Percentiles rank a stretch among this genome's conserved stretches.
Conservation (phyloP, 2,329 filamentous ascomycete genomes). For the Aspergillus hortae region DNA sequence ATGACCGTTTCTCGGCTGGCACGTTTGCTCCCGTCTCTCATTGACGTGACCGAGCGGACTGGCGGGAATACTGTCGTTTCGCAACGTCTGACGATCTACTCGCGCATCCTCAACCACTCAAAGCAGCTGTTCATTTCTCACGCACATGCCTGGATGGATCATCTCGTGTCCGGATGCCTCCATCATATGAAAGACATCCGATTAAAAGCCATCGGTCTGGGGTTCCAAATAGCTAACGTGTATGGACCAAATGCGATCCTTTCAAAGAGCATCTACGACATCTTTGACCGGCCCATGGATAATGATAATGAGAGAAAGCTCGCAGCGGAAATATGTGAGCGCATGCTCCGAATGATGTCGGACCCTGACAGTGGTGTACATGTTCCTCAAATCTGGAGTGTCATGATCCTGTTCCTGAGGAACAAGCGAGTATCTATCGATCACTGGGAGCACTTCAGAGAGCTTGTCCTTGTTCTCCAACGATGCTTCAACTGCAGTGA, state of each 20-base stretch:
- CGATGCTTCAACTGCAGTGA: slow-evolving; percentile 80
- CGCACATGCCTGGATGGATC: slow-evolving; percentile 71
- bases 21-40: slow-evolving; percentile 66
- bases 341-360: slow-evolving; percentile 64
- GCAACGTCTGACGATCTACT: slow-evolving; percentile 74
- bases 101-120: slow-evolving; percentile 69
- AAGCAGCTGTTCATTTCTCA: slow-evolving; percentile 67
- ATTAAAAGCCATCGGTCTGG: slow-evolving; percentile 68
- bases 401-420: slow-evolving; percentile 73
- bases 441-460: slow-evolving; percentile 67
- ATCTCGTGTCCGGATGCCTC: slow-evolving; percentile 78
- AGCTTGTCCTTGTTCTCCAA: slow-evolving; percentile 77
- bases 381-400: slow-evolving; percentile 87
- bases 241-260: slow-evolving; percentile 68
- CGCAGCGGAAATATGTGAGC: slow-evolving; percentile 64
- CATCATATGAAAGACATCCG: slow-evolving; percentile 75
- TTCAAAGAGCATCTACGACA: slow-evolving; percentile 58
- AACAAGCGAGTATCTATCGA: slow-evolving; percentile 56
- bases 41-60: slow-evolving; percentile 68
- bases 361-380: slow-evolving; percentile 57
- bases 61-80: slow-evolving; percentile 78
- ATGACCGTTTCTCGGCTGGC: slow-evolving; percentile 70
- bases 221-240: slow-evolving; percentile 64
- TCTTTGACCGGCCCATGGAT: slow-evolving; percentile 45
- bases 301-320: slow-evolving; percentile 58